Conservation (phyloP, 257 asterid genomes). For the Mentha longifolia region DNA sequence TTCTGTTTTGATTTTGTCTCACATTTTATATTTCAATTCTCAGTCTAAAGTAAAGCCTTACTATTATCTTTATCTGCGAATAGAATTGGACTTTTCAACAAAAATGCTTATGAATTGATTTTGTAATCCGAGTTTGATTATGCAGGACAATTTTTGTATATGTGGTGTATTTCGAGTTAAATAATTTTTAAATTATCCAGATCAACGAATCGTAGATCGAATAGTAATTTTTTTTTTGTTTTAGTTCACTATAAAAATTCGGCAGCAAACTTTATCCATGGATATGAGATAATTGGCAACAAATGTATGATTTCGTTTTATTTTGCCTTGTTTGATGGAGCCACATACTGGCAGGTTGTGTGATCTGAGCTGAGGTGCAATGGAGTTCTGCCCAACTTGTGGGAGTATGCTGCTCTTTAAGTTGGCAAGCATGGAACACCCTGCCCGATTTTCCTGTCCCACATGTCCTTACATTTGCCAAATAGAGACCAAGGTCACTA, state of each 20-base stretch:
- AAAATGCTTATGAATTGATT: neutral
- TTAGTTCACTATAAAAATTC: too few relatives aligned
- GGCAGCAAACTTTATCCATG: neutral
- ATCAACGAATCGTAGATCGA: neutral
- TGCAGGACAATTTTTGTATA: too few relatives aligned
- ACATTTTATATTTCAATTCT: too few relatives aligned
- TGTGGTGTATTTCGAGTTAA: neutral
- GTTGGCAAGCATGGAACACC: slow-evolving; percentile 54
- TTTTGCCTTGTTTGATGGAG: too few relatives aligned
- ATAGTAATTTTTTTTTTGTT: too few relatives aligned
- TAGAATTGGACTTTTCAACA: too few relatives aligned
- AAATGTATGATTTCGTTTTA: neutral
- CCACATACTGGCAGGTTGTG: too few relatives aligned
- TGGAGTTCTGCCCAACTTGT: slow-evolving; percentile 88
- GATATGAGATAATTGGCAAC: neutral
- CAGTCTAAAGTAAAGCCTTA: too few relatives aligned
- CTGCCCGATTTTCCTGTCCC: slow-evolving; percentile 65
- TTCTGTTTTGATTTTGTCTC: neutral
- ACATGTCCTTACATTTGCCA: slow-evolving; percentile 65
- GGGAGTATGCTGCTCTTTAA: slow-evolving; percentile 65
- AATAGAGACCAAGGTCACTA: slow-evolving; percentile 56
- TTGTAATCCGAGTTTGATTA: neutral
- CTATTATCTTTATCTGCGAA: too few relatives aligned
- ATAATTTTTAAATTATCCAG: neutral
- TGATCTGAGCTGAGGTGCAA: too few relatives aligned